Percentiles rank a stretch among this genome's conserved stretches.
Evolutionary conservation across 1,139 yeast species (phyloP).

Genomic region (Hyphopichia wangnamkhiaoensis): DNA sequence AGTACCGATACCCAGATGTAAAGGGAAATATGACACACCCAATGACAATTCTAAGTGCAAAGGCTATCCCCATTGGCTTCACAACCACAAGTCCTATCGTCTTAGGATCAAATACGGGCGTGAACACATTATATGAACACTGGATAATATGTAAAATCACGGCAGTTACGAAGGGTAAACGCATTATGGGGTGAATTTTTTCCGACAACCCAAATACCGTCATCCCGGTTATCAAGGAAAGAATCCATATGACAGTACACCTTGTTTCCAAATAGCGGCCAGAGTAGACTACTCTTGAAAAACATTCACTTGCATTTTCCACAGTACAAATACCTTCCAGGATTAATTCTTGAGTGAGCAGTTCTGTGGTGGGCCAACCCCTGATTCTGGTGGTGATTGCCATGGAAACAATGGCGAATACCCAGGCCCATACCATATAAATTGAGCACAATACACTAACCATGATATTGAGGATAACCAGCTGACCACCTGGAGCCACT

Average conservation of each 20-base stretch:
- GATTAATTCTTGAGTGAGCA: conserved; percentile 20
- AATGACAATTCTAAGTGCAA: conserved; percentile 20
- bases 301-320: conserved; percentile 21
- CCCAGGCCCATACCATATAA: conserved; percentile 24
- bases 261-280: conserved; percentile 32
- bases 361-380: conserved; percentile 23
- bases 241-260: conserved; percentile 24
- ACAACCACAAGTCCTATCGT: conserved; percentile 20
- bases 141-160: conserved; percentile 23
- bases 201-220: conserved; percentile 27
- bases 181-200: conserved; percentile 19
- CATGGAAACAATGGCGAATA: conserved; percentile 24
- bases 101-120: conserved; percentile 29
- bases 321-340: conserved; percentile 29
- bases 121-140: conserved; percentile 26
- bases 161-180: conserved; percentile 23
- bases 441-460: conserved; percentile 17
- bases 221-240: conserved; percentile 28
- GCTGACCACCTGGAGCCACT: conserved; percentile 29
- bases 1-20: conserved; percentile 28
- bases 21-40: conserved; percentile 29
- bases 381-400: conserved; percentile 26
- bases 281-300: conserved; percentile 21
- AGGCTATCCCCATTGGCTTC: conserved; percentile 27
- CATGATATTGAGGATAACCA: conserved; percentile 20